phyloP scores from a whole-genome alignment of 495 filamentous ascomycete genomes.

The Penicillium bialowiezense region DNA sequence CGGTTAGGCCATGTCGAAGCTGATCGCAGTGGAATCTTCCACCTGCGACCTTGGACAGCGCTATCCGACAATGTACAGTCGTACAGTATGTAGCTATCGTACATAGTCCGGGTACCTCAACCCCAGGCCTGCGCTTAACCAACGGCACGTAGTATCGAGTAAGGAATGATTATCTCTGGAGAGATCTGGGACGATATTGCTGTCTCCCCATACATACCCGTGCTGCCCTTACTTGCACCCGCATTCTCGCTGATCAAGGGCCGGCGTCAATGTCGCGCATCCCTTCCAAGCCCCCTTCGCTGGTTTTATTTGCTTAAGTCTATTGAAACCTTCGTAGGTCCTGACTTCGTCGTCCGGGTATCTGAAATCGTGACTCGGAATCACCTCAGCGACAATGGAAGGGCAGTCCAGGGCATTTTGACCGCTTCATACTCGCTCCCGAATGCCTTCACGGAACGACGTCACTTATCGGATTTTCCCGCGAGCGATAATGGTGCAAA shows the following conservation, averaged over 20 bases:
- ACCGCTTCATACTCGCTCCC: too few relatives aligned
- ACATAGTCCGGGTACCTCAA: constrained; percentile 2
- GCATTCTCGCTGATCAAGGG: constrained; percentile 28
- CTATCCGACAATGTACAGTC: too few relatives aligned
- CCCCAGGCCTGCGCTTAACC: not conserved
- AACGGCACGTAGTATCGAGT: constrained; percentile 16
- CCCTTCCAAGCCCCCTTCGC: constrained; percentile 25
- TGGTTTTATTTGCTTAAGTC: constrained; percentile 16
- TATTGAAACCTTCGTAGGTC: constrained; percentile 8
- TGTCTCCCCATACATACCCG: constrained; percentile 16
- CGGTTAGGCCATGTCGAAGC: constrained; percentile 5
- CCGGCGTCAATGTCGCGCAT: constrained; percentile 30
- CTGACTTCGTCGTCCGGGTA: not conserved
- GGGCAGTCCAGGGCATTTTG: not conserved
- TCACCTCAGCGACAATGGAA: not conserved
- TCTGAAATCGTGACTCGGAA: not conserved
- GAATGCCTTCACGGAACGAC: not conserved
- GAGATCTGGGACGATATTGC: constrained; percentile 1
- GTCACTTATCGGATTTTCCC: not conserved
- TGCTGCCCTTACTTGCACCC: constrained; percentile 28
- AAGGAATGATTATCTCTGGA: constrained; percentile 21
- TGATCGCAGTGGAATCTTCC: not conserved
- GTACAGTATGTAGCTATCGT: too few relatives aligned
- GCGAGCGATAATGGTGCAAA: not conserved
- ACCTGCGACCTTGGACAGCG: constrained; percentile 12